Percentiles rank a stretch among this genome's conserved stretches.
phyloP scores from a whole-genome alignment of 164 flowering plant genomes.

The Cinnamomum micranthum region DNA sequence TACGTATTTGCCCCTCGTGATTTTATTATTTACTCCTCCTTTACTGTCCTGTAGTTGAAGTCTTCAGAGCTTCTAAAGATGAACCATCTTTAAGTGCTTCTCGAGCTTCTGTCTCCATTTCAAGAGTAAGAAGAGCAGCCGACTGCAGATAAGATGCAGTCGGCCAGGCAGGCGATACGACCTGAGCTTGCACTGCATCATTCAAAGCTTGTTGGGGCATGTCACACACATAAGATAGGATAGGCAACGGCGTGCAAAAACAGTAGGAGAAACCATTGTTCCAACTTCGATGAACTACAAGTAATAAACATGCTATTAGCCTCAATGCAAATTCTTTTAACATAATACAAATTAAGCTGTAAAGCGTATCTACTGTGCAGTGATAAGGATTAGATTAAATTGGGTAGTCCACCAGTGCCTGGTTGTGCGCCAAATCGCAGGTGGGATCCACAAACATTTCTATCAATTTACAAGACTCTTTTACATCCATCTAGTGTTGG shows the following conservation, averaged over 20 bases:
- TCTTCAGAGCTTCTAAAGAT: conserved; percentile 53
- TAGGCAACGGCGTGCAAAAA: conserved; percentile 83
- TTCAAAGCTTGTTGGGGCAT: conserved; percentile 78
- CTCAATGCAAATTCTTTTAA: too few species aligned
- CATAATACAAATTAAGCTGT: too few species aligned
- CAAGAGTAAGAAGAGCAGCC: conserved; percentile 59
- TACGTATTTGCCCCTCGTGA: not conserved
- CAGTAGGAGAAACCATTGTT: conserved; percentile 89
- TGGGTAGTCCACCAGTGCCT: too few species aligned
- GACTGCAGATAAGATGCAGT: conserved; percentile 85
- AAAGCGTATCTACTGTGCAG: too few species aligned
- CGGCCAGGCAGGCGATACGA: conserved; percentile 75
- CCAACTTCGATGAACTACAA: conserved; percentile 89
- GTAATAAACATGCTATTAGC: not conserved
- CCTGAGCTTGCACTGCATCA: conserved; percentile 88
- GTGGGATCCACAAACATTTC: too few species aligned
- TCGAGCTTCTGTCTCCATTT: conserved; percentile 73
- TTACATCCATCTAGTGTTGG: too few species aligned
- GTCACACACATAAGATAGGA: conserved; percentile 69
- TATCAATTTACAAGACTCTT: too few species aligned
- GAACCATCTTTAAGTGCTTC: conserved; percentile 76
- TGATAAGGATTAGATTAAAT: too few species aligned
- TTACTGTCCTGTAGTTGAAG: conserved; percentile 13
- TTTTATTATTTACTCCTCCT: not conserved
- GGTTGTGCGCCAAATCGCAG: too few species aligned